A percentile compares a stretch with the other conserved stretches of the same genome.
phyloP scores from a whole-genome alignment of 1,139 yeast species.

The Geotrichum siamense region DNA sequence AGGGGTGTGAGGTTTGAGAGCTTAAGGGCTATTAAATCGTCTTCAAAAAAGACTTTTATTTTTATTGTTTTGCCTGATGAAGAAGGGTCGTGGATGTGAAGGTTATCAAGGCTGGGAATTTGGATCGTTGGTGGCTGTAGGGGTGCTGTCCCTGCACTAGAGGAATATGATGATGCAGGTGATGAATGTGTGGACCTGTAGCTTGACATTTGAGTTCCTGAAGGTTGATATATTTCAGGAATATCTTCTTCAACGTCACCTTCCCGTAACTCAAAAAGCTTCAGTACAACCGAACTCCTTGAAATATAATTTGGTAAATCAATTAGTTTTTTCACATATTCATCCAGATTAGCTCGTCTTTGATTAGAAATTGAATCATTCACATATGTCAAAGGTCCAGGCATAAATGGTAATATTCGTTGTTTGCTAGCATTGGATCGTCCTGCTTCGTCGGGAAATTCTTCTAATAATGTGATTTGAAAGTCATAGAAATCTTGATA shows the following conservation, averaged over 20 bases:
- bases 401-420: slow-evolving; percentile 86
- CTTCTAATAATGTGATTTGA: slow-evolving; percentile 75
- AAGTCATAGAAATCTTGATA: slow-evolving; percentile 95
- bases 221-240: no score
- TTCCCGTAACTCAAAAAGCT: slow-evolving; percentile 60
- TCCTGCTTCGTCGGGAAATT: slow-evolving; percentile 92
- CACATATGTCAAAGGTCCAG: slow-evolving; percentile 91
- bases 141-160: background rate
- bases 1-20: slow-evolving; percentile 58
- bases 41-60: slow-evolving; percentile 82
- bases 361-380: slow-evolving; percentile 85
- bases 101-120: no score
- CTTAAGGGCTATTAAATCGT: slow-evolving; percentile 83
- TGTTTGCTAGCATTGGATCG: slow-evolving; percentile 54
- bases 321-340: slow-evolving; percentile 68
- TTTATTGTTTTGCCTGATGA: slow-evolving; percentile 36
- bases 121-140: no score
- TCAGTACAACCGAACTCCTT: slow-evolving; percentile 53
- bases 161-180: background rate
- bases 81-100: no score
- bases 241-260: slow-evolving; percentile 49
- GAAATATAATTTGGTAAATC: slow-evolving; percentile 74
- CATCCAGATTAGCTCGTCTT: slow-evolving; percentile 78
- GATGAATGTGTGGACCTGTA: background rate
- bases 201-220: no score